These are phyloP conservation scores for Phaseolus lunatus DNA, from an alignment of 306 rosid genomes.

Conservation along the genomic window DNA sequence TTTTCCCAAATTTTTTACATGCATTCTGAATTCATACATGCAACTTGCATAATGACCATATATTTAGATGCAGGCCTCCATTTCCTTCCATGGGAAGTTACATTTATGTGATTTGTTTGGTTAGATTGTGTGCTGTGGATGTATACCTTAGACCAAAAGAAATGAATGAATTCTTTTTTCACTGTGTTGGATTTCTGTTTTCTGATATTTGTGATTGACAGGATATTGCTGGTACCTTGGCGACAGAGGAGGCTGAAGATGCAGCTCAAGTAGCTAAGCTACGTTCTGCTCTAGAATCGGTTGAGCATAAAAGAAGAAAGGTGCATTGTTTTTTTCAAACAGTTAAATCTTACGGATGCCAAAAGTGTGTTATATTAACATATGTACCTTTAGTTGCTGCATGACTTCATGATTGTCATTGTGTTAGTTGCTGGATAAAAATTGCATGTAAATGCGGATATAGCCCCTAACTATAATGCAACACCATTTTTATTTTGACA, in stretches of 20 bases:
- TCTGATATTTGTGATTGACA: slow-evolving; percentile 51
- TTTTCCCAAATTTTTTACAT: neutral
- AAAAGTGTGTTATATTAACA: neutral
- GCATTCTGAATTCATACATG: slow-evolving; percentile 13
- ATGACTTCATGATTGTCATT: slow-evolving; percentile 7
- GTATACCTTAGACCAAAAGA: neutral
- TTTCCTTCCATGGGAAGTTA: slow-evolving; percentile 11
- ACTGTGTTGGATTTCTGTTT: slow-evolving; percentile 2
- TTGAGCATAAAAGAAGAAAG: slow-evolving; percentile 98
- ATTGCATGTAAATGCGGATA: neutral
- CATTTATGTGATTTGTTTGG: slow-evolving; percentile 37
- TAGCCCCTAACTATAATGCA: neutral
- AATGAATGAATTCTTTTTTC: slow-evolving; percentile 25
- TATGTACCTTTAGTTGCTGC: slow-evolving; percentile 6
- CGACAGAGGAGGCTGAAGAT: slow-evolving; percentile 90
- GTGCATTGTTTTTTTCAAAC: slow-evolving; percentile 52
- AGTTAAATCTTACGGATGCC: slow-evolving; percentile 1
- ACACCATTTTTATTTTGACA: neutral
- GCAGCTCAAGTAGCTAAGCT: slow-evolving; percentile 86
- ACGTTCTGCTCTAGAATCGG: slow-evolving; percentile 97
- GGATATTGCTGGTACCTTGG: slow-evolving; percentile 99
- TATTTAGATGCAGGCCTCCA: neutral
- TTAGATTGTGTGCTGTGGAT: slow-evolving; percentile 29
- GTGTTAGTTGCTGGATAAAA: neutral
- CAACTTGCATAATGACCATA: neutral